Conservation (phyloP, 345 rosid genomes). For the Orychophragmus violaceus region DNA sequence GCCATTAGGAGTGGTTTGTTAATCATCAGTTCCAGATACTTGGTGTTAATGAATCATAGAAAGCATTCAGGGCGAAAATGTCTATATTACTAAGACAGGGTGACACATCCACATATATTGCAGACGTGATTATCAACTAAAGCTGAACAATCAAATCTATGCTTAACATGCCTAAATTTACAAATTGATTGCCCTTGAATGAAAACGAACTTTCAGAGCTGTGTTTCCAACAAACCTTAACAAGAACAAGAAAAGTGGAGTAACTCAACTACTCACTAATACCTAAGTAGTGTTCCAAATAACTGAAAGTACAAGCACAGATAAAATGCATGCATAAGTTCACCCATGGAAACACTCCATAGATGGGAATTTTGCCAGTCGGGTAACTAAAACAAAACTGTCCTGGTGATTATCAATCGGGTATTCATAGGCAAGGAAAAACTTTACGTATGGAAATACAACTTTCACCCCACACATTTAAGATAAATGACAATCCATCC, state of each 20-base stretch:
- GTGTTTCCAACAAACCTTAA: slow-evolving; percentile 1
- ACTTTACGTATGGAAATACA: not conserved
- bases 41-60: not conserved
- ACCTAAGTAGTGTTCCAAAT: not conserved
- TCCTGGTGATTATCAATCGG: not conserved
- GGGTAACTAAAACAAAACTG: not conserved
- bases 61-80: not conserved
- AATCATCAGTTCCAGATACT: not conserved
- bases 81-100: not conserved
- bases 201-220: slow-evolving; percentile 3
- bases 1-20: not conserved
- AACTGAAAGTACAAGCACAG: slow-evolving; percentile 10
- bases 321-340: slow-evolving; percentile 7
- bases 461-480: not conserved
- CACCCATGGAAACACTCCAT: not conserved
- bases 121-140: not conserved
- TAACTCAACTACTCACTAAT: not conserved
- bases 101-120: not conserved
- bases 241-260: not conserved
- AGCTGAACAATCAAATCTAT: not conserved
- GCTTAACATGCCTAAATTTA: not conserved
- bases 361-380: not conserved
- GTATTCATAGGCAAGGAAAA: not conserved
- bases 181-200: not conserved
- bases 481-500: not conserved